These are phyloP conservation scores for Neocallimastix lanati DNA, from an alignment of 192 early-diverging fungal species.

Conservation along the genomic window DNA sequence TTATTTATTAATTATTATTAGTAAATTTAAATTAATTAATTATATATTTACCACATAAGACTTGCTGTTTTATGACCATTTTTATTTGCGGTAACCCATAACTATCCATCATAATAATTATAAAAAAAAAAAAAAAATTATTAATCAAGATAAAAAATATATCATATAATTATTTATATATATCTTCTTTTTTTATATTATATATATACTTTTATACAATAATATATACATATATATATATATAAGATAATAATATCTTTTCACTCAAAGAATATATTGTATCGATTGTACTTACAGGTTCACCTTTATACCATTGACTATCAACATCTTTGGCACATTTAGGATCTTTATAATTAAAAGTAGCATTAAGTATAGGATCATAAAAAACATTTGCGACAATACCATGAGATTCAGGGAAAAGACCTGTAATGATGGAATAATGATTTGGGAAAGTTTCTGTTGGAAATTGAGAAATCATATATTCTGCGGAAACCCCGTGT, in stretches of 20 bases:
- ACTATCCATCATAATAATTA: too few species aligned
- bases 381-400: slow-evolving; percentile 37
- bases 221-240: too few species aligned
- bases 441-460: slow-evolving; percentile 75
- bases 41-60: slow-evolving; percentile 54
- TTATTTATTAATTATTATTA: too few species aligned
- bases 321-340: background rate
- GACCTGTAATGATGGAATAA: slow-evolving; percentile 71
- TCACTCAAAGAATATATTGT: too few species aligned
- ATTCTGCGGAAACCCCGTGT: slow-evolving; percentile 31
- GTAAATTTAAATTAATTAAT: too few species aligned
- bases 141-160: too few species aligned
- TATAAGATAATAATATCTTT: too few species aligned
- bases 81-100: slow-evolving; percentile 70
- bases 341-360: slow-evolving; percentile 59
- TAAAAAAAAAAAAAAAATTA: too few species aligned
- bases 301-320: slow-evolving; percentile 66
- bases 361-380: slow-evolving; percentile 17
- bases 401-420: slow-evolving; percentile 81
- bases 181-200: too few species aligned
- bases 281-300: slow-evolving; percentile 64
- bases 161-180: too few species aligned
- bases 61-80: slow-evolving; percentile 50
- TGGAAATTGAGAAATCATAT: background rate
- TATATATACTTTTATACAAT: too few species aligned